phyloP scores from a whole-genome alignment of 768 basidiomycete species.

The Strobilomyces echinocephalus region DNA sequence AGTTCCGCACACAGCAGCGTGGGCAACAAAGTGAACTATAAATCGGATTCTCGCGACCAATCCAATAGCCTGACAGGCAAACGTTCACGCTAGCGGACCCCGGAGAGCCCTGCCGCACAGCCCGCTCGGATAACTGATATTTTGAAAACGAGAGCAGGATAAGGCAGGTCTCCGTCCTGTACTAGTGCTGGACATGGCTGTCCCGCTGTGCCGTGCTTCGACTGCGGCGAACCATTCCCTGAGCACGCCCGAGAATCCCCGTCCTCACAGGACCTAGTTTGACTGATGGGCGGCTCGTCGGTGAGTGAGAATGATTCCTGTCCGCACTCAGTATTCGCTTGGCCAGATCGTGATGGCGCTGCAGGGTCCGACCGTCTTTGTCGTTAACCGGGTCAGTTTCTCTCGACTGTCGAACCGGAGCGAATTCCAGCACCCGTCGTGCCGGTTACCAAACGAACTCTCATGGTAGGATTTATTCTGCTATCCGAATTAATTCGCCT shows the following conservation, averaged over 20 bases:
- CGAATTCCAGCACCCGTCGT: too few relatives aligned
- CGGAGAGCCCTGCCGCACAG: not conserved
- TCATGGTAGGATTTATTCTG: too few relatives aligned
- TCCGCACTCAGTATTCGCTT: too few relatives aligned
- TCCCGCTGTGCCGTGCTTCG: not conserved
- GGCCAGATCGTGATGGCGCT: too few relatives aligned
- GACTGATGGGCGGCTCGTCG: too few relatives aligned
- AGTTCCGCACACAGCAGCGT: slow-evolving; percentile 15
- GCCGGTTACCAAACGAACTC: too few relatives aligned
- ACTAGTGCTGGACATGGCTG: not conserved
- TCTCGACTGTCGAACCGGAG: too few relatives aligned
- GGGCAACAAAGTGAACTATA: slow-evolving; percentile 1
- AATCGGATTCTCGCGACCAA: slow-evolving; percentile 7
- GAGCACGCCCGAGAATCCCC: not conserved
- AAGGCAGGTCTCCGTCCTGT: not conserved
- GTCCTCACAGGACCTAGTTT: not conserved
- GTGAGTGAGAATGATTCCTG: too few relatives aligned
- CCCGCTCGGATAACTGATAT: not conserved
- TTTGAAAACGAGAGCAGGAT: not conserved
- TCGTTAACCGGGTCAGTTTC: too few relatives aligned
- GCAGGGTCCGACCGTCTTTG: too few relatives aligned
- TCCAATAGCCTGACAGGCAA: not conserved
- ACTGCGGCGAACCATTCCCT: not conserved
- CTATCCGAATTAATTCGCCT: too few relatives aligned
- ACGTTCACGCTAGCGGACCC: slow-evolving; percentile 12